Percentiles rank a stretch among this genome's conserved stretches.
These are phyloP conservation scores for Colletotrichum agaves DNA, from an alignment of 2,329 filamentous ascomycete species.

Conservation along the genomic window DNA sequence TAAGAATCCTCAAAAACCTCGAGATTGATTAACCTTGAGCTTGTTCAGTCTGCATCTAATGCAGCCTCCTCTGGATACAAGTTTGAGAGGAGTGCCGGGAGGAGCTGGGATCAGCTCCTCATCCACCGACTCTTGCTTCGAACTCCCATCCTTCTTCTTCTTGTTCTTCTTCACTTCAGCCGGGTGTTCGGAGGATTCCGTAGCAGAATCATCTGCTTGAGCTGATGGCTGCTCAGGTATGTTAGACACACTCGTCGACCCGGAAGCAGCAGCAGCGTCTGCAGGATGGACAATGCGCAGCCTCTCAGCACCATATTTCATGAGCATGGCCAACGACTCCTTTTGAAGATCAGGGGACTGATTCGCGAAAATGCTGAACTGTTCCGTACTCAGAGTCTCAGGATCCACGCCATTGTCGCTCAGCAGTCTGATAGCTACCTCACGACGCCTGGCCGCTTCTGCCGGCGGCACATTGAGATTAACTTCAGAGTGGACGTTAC, in stretches of 20 bases:
- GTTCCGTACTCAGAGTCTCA: slow-evolving; percentile 61
- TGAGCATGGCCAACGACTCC: slow-evolving; percentile 66
- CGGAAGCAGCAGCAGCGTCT: slow-evolving; percentile 43
- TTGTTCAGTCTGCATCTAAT: slow-evolving; percentile 50
- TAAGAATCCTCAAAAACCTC: neutral
- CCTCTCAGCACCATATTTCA: slow-evolving; percentile 66
- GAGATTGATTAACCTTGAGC: slow-evolving; percentile 48
- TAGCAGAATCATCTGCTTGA: slow-evolving; percentile 32
- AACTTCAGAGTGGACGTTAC: slow-evolving; percentile 36
- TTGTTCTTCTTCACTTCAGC: slow-evolving; percentile 29
- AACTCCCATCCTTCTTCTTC: slow-evolving; percentile 30
- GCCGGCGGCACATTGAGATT: slow-evolving; percentile 48
- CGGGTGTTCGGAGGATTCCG: slow-evolving; percentile 24
- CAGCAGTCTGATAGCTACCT: slow-evolving; percentile 61
- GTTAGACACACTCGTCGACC: slow-evolving; percentile 43
- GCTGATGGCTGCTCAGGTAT: slow-evolving; percentile 37
- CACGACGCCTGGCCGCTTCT: slow-evolving; percentile 61
- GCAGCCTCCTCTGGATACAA: slow-evolving; percentile 48
- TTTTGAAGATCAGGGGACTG: slow-evolving; percentile 66
- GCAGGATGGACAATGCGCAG: slow-evolving; percentile 67
- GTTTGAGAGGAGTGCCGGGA: slow-evolving; percentile 17
- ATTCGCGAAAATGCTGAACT: slow-evolving; percentile 70
- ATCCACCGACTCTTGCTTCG: slow-evolving; percentile 14
- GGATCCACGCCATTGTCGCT: slow-evolving; percentile 61
- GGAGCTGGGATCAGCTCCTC: slow-evolving; percentile 13